Evolutionary conservation across 2,329 filamentous ascomycete species (phyloP).

Genomic region (Sporothrix brunneoviolacea): DNA sequence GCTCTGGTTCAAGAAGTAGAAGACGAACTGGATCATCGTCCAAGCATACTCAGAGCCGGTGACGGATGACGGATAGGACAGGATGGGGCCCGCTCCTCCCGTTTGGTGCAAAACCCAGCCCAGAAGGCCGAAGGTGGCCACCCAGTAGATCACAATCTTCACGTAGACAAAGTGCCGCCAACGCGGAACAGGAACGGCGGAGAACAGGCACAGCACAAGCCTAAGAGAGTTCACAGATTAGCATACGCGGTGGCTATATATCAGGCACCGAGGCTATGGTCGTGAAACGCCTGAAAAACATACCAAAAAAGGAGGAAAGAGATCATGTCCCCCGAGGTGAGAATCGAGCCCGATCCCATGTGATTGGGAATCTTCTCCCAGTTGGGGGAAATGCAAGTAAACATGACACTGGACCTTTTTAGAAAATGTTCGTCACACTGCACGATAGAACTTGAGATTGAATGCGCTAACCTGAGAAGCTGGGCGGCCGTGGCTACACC

Average conservation of each 20-base stretch:
- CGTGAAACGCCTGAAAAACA: too few species aligned
- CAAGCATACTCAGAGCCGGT: constrained; percentile 29
- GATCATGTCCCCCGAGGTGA: constrained; percentile 13
- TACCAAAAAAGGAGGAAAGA: constrained; percentile 12
- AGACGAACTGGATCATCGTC: constrained; percentile 32
- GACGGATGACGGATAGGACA: constrained; percentile 23
- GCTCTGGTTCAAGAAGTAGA: constrained; percentile 29
- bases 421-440: too few species aligned
- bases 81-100: constrained; percentile 19
- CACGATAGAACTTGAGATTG: too few species aligned
- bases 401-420: too few species aligned
- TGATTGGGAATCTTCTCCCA: constrained; percentile 32
- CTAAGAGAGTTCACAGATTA: too few species aligned
- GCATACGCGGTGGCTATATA: too few species aligned
- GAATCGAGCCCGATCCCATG: constrained; percentile 13
- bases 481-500: constrained; percentile 26
- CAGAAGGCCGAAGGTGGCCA: constrained; percentile 12
- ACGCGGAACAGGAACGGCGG: constrained; percentile 13
- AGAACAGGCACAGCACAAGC: constrained; percentile 24
- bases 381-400: constrained; percentile 35
- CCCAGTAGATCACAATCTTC: constrained; percentile 13
- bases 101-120: constrained; percentile 11
- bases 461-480: too few species aligned
- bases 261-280: too few species aligned
- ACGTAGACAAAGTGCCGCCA: constrained; percentile 15